Percentiles rank a stretch among this genome's conserved stretches.
Evolutionary conservation across 805 yeast genomes (phyloP).

Genomic region (Dipodascus geniculatus): DNA sequence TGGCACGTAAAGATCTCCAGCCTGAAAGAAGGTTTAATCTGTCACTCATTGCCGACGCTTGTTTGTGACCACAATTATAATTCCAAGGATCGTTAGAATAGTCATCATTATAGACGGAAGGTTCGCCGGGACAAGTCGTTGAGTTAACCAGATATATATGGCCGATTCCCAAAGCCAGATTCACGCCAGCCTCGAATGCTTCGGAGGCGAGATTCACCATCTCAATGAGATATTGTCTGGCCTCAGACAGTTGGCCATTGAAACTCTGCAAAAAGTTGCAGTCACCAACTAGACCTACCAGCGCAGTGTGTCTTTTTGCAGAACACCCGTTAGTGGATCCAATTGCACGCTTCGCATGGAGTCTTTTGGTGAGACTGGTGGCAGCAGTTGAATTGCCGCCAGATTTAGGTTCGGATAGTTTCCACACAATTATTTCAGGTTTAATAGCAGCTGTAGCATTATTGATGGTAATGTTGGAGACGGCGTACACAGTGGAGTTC

Average conservation of each 20-base stretch:
- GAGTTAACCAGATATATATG: constrained; percentile 19
- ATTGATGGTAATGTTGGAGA: constrained; percentile 2
- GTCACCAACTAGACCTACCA: constrained; percentile 29
- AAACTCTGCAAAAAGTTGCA: constrained; percentile 23
- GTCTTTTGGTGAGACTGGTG: constrained; percentile 17
- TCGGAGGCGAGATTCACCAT: constrained; percentile 25
- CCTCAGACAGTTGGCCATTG: constrained; percentile 15
- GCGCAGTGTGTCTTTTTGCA: constrained; percentile 19
- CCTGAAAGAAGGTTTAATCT: constrained; percentile 20
- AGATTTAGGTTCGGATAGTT: background rate
- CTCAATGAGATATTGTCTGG: constrained; percentile 22
- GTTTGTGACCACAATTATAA: constrained; percentile 13
- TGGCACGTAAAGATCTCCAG: constrained; percentile 23
- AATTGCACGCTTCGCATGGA: constrained; percentile 14
- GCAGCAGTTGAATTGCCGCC: constrained; percentile 18
- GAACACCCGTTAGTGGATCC: constrained; percentile 26
- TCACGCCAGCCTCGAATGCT: constrained; percentile 25
- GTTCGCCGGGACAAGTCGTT: constrained; percentile 16
- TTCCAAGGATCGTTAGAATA: constrained; percentile 19
- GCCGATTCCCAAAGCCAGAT: constrained; percentile 24
- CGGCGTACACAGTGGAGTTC: constrained; percentile 6
- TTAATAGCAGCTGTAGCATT: background rate
- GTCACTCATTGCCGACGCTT: constrained; percentile 14
- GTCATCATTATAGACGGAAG: constrained; percentile 2
- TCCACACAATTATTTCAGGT: background rate